Percentiles rank a stretch among this genome's conserved stretches.
Evolutionary conservation across 2,329 filamentous ascomycete species (phyloP).

Genomic region (Eutypella sp.): DNA sequence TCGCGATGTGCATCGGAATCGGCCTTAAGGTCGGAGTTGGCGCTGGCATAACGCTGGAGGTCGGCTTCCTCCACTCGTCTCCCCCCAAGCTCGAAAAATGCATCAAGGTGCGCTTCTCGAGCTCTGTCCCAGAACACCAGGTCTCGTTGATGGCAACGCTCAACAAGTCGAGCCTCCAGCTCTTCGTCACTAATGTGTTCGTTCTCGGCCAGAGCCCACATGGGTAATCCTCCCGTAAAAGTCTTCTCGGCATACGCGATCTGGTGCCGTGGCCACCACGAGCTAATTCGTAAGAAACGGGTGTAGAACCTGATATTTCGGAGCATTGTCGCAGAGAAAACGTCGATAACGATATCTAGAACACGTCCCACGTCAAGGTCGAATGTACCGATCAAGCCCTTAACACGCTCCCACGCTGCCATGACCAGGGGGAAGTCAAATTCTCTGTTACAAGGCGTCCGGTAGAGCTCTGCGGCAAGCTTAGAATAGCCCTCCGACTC

Average conservation of each 20-base stretch:
- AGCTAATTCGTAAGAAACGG: slow-evolving; percentile 84
- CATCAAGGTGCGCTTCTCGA: slow-evolving; percentile 69
- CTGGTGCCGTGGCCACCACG: slow-evolving; percentile 85
- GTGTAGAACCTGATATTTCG: slow-evolving; percentile 93
- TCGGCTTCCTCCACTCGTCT: slow-evolving; percentile 59
- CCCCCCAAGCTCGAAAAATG: slow-evolving; percentile 85
- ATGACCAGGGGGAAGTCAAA: slow-evolving; percentile 70
- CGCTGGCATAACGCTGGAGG: slow-evolving; percentile 39
- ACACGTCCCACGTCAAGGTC: slow-evolving; percentile 94
- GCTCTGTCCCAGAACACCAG: slow-evolving; percentile 74
- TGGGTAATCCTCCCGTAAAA: slow-evolving; percentile 65
- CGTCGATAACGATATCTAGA: slow-evolving; percentile 88
- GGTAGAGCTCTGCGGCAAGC: slow-evolving; percentile 91
- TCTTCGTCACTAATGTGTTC: slow-evolving; percentile 54
- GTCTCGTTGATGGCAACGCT: slow-evolving; percentile 62
- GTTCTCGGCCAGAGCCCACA: slow-evolving; percentile 71
- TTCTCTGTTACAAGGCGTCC: slow-evolving; percentile 62
- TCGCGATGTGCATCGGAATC: slow-evolving; percentile 35
- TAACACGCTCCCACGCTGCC: slow-evolving; percentile 85
- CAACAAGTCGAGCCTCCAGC: slow-evolving; percentile 55
- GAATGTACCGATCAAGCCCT: slow-evolving; percentile 92
- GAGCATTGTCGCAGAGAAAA: slow-evolving; percentile 88
- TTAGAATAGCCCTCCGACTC: slow-evolving; percentile 97
- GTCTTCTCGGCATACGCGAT: slow-evolving; percentile 34
- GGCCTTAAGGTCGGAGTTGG: slow-evolving; percentile 43